These are phyloP conservation scores for Fusarium pseudograminearum DNA, from an alignment of 2,329 filamentous ascomycete species.

Conservation along the genomic window DNA sequence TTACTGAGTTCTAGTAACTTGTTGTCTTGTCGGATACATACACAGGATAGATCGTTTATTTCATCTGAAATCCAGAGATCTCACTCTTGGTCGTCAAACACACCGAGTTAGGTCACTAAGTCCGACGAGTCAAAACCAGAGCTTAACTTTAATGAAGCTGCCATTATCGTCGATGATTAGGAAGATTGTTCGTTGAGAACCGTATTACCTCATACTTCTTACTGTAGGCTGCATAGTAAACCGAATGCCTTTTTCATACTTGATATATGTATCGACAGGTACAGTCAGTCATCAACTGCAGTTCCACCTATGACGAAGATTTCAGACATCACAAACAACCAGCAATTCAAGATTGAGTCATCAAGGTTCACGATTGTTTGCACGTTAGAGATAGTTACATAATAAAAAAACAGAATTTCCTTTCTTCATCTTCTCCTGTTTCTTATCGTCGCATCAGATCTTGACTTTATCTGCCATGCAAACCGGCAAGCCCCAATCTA, in stretches of 20 bases:
- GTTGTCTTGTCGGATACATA: neutral
- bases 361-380: slow-evolving; percentile 9
- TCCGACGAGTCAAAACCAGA: neutral
- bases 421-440: slow-evolving; percentile 12
- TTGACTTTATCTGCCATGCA: slow-evolving; percentile 17
- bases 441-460: slow-evolving; percentile 15
- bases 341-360: neutral
- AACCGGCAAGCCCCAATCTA: slow-evolving; percentile 10
- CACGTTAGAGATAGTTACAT: neutral
- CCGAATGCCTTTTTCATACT: neutral
- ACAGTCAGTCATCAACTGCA: neutral
- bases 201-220: neutral
- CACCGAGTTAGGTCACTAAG: neutral
- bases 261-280: neutral
- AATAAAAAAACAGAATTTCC: neutral
- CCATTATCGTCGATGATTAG: neutral
- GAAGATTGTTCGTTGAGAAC: neutral
- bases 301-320: neutral
- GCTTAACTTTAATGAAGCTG: neutral
- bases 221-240: neutral
- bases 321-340: neutral
- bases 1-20: slow-evolving; percentile 5
- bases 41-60: neutral
- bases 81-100: neutral
- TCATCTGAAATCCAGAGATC: slow-evolving; percentile 5